Conservation (phyloP, 768 basidiomycete genomes). For the Paxillus involutus region DNA sequence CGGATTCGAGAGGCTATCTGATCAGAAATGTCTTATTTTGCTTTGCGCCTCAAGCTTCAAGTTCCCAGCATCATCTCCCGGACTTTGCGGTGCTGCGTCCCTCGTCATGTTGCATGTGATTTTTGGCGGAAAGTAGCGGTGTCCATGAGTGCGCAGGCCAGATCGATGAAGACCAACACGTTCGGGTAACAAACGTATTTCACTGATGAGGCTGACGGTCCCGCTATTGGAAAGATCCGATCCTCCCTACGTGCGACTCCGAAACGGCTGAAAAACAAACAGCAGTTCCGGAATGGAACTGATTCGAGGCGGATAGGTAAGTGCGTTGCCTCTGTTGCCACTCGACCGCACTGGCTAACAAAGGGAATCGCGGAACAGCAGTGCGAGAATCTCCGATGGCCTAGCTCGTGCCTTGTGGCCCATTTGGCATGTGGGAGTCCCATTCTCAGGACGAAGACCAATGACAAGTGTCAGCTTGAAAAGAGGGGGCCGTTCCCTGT, state of each 20-base stretch:
- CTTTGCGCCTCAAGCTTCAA: slow-evolving; percentile 9
- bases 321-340: neutral
- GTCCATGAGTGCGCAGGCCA: slow-evolving; percentile 11
- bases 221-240: slow-evolving; percentile 12
- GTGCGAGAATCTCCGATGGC: neutral
- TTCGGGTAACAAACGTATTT: neutral
- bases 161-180: slow-evolving; percentile 13
- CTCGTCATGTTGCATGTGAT: slow-evolving; percentile 1
- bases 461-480: neutral
- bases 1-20: slow-evolving; percentile 10
- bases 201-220: slow-evolving; percentile 12
- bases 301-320: neutral
- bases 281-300: neutral
- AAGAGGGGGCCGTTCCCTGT: slow-evolving; percentile 3
- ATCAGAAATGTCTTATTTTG: slow-evolving; percentile 10
- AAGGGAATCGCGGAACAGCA: neutral
- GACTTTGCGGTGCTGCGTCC: slow-evolving; percentile 25
- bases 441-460: neutral
- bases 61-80: slow-evolving; percentile 17
- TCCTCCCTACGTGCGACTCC: neutral
- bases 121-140: slow-evolving; percentile 19
- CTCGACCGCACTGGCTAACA: neutral
- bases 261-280: neutral
- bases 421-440: neutral
- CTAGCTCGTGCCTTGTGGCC: neutral